Base-by-base conservation (phyloP, 192 early-diverging fungal species). In the Coemansia sp. region DNA sequence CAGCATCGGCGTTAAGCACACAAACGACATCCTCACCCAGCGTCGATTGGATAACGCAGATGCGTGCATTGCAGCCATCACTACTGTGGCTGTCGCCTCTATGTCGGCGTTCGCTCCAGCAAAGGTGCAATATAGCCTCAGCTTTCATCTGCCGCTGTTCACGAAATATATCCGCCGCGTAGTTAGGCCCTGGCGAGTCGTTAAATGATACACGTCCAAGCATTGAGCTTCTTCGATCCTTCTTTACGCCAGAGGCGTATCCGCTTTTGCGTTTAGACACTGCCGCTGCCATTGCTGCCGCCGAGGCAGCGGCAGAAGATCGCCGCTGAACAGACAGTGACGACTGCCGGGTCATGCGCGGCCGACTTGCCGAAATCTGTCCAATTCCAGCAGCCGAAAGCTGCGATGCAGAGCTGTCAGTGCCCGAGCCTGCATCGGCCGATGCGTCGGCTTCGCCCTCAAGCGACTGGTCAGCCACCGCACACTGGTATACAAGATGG, bases 241-340 rank as follows among this genome's bases (percentile, higher is more conserved):
- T 72, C 46, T 72, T 75, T 39, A 66, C 68, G 4, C 66, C 72
- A 3, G 78, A 72, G 6, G 62, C 24, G 29, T 63, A 71, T 31
- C 73, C 64, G 54, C 78, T 81, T 30, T 70, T 75, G 57, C 73
- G 69, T n/a, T 67, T 55, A 9, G 67, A 69, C 9, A 55, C 63
- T 5, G 68, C 67, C 7, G 67, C 74, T 36, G 66, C 70, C 5
- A 64, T 60, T 5, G 66, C 70, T 8, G 72, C 71, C 5, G 71
- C 69, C 20, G 58, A 69, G 2, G 67, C 71, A 3, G 68, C 76
- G 6, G 64, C 68, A 1, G 78, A 80, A 25, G 64, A 24, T n/a
- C 78, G 72, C 19, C 78, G 78, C 51, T 75, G 78, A 7, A 75
- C 78, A 0, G 78, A 80, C 22, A 80, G 51, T 36, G 78, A 80